A percentile compares a stretch with the other conserved stretches of the same genome.
Evolutionary conservation across 179 eudicot genomes (phyloP).

Genomic region (Camellia oleifera): DNA sequence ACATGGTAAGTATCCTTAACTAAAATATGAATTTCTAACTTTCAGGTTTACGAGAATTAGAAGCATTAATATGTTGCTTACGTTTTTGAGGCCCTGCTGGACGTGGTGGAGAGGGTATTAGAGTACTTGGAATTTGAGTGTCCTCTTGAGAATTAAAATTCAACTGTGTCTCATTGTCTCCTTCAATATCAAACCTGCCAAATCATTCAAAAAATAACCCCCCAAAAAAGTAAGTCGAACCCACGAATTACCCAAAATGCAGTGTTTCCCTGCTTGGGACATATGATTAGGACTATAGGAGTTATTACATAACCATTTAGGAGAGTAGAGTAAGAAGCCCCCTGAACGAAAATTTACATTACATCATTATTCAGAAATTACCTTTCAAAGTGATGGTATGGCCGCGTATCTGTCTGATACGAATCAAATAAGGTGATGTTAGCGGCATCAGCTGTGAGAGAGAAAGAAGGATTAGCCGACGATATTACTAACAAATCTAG

Average conservation of each 20-base stretch:
- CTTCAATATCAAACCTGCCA: slow-evolving; percentile 86
- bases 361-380: slow-evolving; percentile 13
- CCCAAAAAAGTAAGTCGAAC: not conserved
- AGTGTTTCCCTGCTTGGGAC: not conserved
- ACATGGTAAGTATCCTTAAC: not conserved
- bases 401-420: slow-evolving; percentile 42
- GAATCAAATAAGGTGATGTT: slow-evolving; percentile 70
- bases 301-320: not conserved
- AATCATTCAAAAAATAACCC: slow-evolving; percentile 9
- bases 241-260: not conserved
- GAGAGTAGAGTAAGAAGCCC: not conserved
- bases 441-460: slow-evolving; percentile 60
- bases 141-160: slow-evolving; percentile 47
- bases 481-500: not conserved
- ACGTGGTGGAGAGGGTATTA: slow-evolving; percentile 62
- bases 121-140: slow-evolving; percentile 41
- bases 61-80: slow-evolving; percentile 23
- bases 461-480: slow-evolving; percentile 14
- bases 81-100: slow-evolving; percentile 33
- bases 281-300: not conserved
- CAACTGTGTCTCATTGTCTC: slow-evolving; percentile 58
- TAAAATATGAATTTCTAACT: not conserved
- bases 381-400: slow-evolving; percentile 75
- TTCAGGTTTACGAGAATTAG: not conserved
- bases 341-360: not conserved